Evolutionary conservation across 2,329 filamentous ascomycete species (phyloP).

Genomic region (Bertia moriformis): DNA sequence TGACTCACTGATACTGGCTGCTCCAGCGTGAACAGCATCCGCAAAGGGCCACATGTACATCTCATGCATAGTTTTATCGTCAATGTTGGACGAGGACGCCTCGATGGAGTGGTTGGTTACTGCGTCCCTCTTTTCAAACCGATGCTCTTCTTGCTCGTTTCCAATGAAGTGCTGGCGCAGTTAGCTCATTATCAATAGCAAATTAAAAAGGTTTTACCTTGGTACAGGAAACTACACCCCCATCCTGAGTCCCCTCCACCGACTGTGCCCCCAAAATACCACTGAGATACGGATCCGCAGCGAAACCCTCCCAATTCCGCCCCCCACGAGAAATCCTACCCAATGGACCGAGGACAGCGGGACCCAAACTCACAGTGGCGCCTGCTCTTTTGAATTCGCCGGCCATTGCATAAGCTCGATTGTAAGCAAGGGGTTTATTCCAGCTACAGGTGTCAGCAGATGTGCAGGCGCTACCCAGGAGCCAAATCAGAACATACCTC

Average conservation of each 20-base stretch:
- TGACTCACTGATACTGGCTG: not conserved
- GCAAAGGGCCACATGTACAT: not conserved
- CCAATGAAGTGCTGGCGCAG: constrained; percentile 2
- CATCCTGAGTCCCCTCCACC: constrained; percentile 25
- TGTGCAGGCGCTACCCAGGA: not conserved
- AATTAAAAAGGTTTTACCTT: too few relatives aligned
- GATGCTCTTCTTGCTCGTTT: constrained; percentile 6
- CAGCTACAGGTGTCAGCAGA: constrained; percentile 41
- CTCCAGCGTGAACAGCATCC: not conserved
- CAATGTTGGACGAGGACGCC: not conserved
- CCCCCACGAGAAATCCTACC: constrained; percentile 15
- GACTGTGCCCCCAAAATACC: constrained; percentile 24
- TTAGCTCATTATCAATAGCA: too few relatives aligned
- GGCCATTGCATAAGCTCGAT: constrained; percentile 16
- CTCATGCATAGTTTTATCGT: not conserved
- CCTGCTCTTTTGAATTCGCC: constrained; percentile 17
- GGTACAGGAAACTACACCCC: constrained; percentile 22
- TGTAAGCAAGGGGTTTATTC: constrained; percentile 46
- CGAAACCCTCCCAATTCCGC: constrained; percentile 25
- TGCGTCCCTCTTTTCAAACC: constrained; percentile 3
- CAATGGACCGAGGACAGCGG: constrained; percentile 14
- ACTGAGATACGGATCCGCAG: constrained; percentile 37
- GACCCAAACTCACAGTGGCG: constrained; percentile 17
- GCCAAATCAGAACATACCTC: constrained; percentile 3
- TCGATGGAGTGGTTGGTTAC: not conserved